Conservation (phyloP, 129 eudicot species). For the Ambrosia artemisiifolia region DNA sequence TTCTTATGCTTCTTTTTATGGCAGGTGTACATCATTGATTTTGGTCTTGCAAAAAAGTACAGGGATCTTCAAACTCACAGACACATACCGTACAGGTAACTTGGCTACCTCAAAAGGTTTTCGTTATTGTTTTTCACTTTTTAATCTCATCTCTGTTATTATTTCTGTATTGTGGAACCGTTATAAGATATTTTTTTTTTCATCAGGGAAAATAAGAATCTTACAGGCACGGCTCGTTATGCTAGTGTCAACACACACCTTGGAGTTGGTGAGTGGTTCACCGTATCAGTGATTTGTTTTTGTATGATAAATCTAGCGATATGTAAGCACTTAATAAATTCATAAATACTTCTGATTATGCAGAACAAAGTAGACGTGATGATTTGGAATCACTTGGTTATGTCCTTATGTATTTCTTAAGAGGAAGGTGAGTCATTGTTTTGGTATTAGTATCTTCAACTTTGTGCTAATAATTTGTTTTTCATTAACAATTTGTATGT, state of each 20-base stretch:
- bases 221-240: conserved; percentile 98
- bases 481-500: background rate
- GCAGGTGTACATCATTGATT: conserved; percentile 75
- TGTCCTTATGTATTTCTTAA: conserved; percentile 88
- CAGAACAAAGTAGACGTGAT: conserved; percentile 98
- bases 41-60: conserved; percentile 83
- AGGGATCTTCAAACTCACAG: conserved; percentile 84
- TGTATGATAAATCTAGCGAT: background rate
- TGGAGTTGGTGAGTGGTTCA: conserved; percentile 76
- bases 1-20: background rate
- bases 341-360: conserved; percentile 1
- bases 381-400: conserved; percentile 99
- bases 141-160: background rate
- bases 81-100: conserved; percentile 83
- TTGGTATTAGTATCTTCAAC: background rate
- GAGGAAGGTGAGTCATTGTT: conserved; percentile 72
- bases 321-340: background rate
- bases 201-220: conserved; percentile 91
- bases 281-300: background rate
- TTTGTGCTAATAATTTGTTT: background rate
- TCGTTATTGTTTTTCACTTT: background rate
- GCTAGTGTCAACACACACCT: conserved; percentile 97
- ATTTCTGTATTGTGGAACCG: background rate
- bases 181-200: background rate
- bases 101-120: background rate